phyloP scores from a whole-genome alignment of 106 monocot species.

The Allium fistulosum region DNA sequence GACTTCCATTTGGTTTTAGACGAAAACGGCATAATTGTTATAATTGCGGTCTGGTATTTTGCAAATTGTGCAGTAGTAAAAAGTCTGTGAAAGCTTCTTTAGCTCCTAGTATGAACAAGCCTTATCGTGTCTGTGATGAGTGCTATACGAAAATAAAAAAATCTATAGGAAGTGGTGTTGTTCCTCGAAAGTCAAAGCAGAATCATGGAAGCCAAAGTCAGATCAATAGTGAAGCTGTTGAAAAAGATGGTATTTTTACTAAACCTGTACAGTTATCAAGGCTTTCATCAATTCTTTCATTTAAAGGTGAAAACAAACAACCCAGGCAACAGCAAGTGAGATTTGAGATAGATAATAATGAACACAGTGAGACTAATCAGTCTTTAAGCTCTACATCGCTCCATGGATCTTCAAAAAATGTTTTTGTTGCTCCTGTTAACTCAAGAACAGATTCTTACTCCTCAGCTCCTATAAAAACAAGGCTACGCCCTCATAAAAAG shows the following conservation, averaged over 20 bases:
- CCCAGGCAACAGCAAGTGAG: conserved; percentile 11
- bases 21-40: conserved; percentile 51
- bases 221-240: conserved; percentile 20
- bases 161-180: conserved; percentile 10
- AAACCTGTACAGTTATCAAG: conserved; percentile 23
- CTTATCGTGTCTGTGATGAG: conserved; percentile 45
- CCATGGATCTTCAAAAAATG: conserved; percentile 28
- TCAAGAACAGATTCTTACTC: conserved; percentile 29
- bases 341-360: conserved; percentile 10
- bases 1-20: conserved; percentile 41
- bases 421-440: conserved; percentile 29
- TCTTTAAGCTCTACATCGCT: conserved; percentile 12
- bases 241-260: conserved; percentile 19
- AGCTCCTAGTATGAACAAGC: conserved; percentile 34
- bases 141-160: conserved; percentile 37
- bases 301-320: conserved; percentile 28
- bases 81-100: conserved; percentile 39
- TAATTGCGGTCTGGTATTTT: conserved; percentile 47
- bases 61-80: conserved; percentile 40
- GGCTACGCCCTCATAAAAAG: conserved; percentile 17
- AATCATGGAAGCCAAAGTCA: conserved; percentile 18
- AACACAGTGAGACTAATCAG: conserved; percentile 11
- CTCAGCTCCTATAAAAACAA: conserved; percentile 39
- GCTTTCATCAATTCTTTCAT: conserved; percentile 29
- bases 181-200: conserved; percentile 18